Conservation (phyloP, 2,329 filamentous ascomycete species). For the Decorospora gaudefroyi region DNA sequence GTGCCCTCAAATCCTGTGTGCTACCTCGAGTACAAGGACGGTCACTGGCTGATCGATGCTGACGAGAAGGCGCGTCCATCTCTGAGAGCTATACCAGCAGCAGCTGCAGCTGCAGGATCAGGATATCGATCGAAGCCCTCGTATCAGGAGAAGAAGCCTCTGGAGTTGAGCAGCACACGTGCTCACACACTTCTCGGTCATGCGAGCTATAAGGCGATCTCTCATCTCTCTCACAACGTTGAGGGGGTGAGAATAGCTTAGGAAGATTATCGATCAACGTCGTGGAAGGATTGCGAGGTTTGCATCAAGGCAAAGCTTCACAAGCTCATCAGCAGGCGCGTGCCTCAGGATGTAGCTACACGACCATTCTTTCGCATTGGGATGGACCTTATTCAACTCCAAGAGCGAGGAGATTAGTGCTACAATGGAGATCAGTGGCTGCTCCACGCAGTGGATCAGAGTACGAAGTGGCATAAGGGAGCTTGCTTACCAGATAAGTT, state of each 20-base stretch:
- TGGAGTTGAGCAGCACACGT: neutral
- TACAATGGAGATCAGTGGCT: conserved; percentile 9
- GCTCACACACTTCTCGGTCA: neutral
- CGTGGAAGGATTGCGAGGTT: neutral
- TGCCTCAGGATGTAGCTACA: neutral
- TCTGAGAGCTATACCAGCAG: neutral
- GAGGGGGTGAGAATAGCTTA: neutral
- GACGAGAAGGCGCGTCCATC: neutral
- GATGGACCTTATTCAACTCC: conserved; percentile 13
- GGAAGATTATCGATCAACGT: neutral
- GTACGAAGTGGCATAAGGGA: conserved; percentile 9
- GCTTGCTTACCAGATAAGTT: conserved; percentile 1
- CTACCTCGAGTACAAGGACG: conserved; percentile 8
- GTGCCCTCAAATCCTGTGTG: neutral
- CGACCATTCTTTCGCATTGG: conserved; percentile 5
- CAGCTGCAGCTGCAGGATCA: neutral
- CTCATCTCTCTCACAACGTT: neutral
- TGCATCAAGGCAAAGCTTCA: conserved; percentile 7
- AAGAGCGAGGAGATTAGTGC: conserved; percentile 7
- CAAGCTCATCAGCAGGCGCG: conserved; percentile 3
- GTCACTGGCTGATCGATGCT: conserved; percentile 11
- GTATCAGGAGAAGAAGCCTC: neutral
- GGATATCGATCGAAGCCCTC: conserved; percentile 1
- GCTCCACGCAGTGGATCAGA: conserved; percentile 6
- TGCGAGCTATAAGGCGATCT: neutral